A percentile compares a stretch with the other conserved stretches of the same genome.
These are phyloP conservation scores for Serendipita sp. DNA, from an alignment of 768 basidiomycete genomes.

Conservation along the genomic window DNA sequence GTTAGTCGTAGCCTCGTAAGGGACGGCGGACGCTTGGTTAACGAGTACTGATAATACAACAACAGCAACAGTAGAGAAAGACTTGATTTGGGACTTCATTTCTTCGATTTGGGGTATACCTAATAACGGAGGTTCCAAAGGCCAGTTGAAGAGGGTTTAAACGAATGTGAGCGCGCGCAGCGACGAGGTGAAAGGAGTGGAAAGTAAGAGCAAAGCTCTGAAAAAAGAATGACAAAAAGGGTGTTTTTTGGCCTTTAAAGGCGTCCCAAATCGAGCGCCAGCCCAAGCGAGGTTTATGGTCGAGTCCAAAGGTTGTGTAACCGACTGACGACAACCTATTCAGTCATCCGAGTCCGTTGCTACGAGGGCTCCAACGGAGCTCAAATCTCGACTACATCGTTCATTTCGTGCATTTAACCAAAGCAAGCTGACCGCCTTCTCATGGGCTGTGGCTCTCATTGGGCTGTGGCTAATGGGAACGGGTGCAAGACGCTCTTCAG, in stretches of 20 bases:
- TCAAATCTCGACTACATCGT: too few relatives aligned
- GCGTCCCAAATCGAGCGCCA: not conserved
- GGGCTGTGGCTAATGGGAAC: too few relatives aligned
- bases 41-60: not conserved
- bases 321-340: too few relatives aligned
- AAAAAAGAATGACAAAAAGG: not conserved
- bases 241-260: not conserved
- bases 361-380: too few relatives aligned
- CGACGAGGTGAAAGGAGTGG: not conserved
- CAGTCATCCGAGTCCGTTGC: too few relatives aligned
- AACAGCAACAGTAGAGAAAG: not conserved
- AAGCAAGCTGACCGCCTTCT: too few relatives aligned
- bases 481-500: too few relatives aligned
- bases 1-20: not conserved
- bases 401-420: too few relatives aligned
- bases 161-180: constrained; percentile 7
- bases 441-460: too few relatives aligned
- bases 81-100: not conserved
- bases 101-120: not conserved
- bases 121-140: not conserved
- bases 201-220: not conserved
- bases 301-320: not conserved
- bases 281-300: not conserved
- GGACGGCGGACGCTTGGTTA: not conserved
- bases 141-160: too few relatives aligned